Evolutionary conservation across 1,284 basidiomycete genomes (phyloP).

Genomic region (Heterobasidion occidentale): DNA sequence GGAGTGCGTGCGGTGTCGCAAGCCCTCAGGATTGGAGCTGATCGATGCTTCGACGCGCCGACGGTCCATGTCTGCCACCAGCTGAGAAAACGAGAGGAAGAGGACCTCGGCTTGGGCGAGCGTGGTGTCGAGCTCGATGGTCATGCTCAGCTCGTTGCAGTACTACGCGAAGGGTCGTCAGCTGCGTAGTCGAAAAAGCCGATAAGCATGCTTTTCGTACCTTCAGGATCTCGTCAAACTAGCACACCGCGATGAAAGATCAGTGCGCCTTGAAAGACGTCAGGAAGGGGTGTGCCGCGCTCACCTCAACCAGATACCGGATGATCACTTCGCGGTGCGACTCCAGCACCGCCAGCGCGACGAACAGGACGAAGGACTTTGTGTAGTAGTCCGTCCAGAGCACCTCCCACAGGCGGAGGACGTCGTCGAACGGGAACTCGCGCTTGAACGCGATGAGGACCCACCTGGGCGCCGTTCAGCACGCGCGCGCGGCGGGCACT

Average conservation of each 20-base stretch:
- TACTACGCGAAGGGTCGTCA: slow-evolving; percentile 39
- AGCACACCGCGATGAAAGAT: not conserved
- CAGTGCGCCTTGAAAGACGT: not conserved
- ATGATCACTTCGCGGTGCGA: slow-evolving; percentile 91
- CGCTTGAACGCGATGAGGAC: slow-evolving; percentile 90
- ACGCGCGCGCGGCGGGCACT: not conserved
- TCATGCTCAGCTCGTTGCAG: slow-evolving; percentile 90
- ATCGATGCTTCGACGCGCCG: slow-evolving; percentile 45
- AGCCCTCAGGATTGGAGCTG: not conserved
- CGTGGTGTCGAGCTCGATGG: slow-evolving; percentile 88
- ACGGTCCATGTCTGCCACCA: slow-evolving; percentile 85
- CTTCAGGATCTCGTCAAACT: slow-evolving; percentile 87
- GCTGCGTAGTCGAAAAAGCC: slow-evolving; percentile 1
- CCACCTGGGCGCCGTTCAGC: slow-evolving; percentile 40
- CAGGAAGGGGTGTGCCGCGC: slow-evolving; percentile 15
- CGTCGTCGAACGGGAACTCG: slow-evolving; percentile 88
- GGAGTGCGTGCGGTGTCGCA: slow-evolving; percentile 6
- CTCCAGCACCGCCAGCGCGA: slow-evolving; percentile 90
- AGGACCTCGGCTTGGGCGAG: slow-evolving; percentile 92
- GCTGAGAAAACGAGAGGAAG: slow-evolving; percentile 76
- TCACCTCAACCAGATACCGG: slow-evolving; percentile 84
- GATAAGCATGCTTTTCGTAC: slow-evolving; percentile 24
- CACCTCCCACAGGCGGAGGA: slow-evolving; percentile 90
- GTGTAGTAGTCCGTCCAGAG: slow-evolving; percentile 94
- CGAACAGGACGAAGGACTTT: slow-evolving; percentile 84